Evolutionary conservation across 352 stramenopile species (phyloP), one percentile per base, ranked within the genome.

Genomic region (Pythium plurisporium): DNA sequence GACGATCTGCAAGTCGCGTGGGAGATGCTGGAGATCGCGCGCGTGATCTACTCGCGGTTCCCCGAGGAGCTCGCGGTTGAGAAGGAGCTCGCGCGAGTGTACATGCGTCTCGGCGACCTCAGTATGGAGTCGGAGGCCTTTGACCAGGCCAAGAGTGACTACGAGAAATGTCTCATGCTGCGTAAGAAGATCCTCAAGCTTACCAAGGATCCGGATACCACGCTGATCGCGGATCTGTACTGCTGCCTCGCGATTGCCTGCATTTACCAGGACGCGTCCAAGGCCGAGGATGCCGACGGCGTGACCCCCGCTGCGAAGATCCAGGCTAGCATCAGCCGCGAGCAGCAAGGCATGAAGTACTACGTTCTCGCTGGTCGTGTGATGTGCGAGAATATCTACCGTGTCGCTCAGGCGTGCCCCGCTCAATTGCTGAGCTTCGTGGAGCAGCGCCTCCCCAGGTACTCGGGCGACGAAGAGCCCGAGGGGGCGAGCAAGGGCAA

Each of bases 21-120:
- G 85, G 82, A 95, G 65, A 89, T 93, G 74, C 77, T 95, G 38
- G 85, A 95, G 49, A 59, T 93, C 11, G 81, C 85, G 27, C 81
- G 85, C 20, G 81, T 95, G 49, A 86, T 95, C 52, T 89, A 91
- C 62, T 73, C 79, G 57, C 78, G 82, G 10, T 86, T 80, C 53
- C 70, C 78, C 8, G 79, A 82, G 19, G 83, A 92, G 23, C 31
- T 79, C 29, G 74, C 73, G 17, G 75, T 93, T 11, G 79, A 95
- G 56, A 79, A 82, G 51, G 82, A 95, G 46, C 69, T 95, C 15
- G 81, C 76, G 50, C 70, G 77, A 26, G 85, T 95, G 30, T 89
- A 95, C 59, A 88, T 84, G 60, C 69, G 85, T 3, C 65, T 95
- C 11, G 85, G 85, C 11, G 85, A 95, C 49, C 66, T 91, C 12